Percentiles rank a stretch among this genome's conserved stretches.
phyloP scores from a whole-genome alignment of 306 rosid genomes.

The Casuarina cunninghamiana region DNA sequence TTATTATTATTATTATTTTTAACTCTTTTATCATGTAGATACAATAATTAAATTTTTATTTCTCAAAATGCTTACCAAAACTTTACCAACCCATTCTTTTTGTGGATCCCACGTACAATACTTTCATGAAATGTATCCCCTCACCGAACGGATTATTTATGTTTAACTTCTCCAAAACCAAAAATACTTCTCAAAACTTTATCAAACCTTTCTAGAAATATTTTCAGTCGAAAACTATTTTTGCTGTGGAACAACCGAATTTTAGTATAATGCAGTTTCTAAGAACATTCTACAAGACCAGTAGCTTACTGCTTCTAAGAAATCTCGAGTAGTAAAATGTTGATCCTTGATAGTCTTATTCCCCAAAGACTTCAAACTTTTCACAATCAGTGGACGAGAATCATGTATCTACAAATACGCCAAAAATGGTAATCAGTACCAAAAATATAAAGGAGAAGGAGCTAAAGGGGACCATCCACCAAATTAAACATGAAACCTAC shows the following conservation, averaged over 20 bases:
- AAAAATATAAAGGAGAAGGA: not conserved
- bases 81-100: too few relatives aligned
- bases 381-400: slow-evolving; percentile 50
- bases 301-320: slow-evolving; percentile 65
- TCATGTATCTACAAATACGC: slow-evolving; percentile 54
- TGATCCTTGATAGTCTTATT: slow-evolving; percentile 65
- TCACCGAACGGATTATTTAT: too few relatives aligned
- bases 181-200: too few relatives aligned
- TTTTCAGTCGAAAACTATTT: too few relatives aligned
- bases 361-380: slow-evolving; percentile 61
- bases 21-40: too few relatives aligned
- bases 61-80: too few relatives aligned
- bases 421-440: not conserved
- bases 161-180: too few relatives aligned
- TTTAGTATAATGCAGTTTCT: not conserved
- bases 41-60: too few relatives aligned
- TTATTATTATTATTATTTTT: too few relatives aligned
- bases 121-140: too few relatives aligned
- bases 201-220: too few relatives aligned
- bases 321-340: slow-evolving; percentile 69
- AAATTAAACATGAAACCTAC: slow-evolving; percentile 33
- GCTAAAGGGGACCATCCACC: not conserved
- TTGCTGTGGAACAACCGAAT: not conserved
- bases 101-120: too few relatives aligned
- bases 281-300: not conserved